These are phyloP conservation scores for Sonneratia caseolaris DNA, from an alignment of 345 rosid genomes.

Conservation along the genomic window DNA sequence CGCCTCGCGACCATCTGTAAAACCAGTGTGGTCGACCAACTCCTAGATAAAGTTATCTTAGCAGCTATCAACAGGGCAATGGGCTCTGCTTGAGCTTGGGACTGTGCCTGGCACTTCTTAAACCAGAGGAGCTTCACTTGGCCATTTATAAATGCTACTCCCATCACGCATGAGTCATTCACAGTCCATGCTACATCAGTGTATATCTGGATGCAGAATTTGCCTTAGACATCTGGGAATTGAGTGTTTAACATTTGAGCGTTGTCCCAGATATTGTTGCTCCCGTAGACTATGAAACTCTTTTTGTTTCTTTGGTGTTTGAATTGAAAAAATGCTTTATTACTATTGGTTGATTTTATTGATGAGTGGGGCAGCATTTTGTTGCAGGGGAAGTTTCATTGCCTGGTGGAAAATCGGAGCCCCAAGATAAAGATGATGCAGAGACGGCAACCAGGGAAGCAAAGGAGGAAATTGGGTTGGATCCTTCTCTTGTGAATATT, in stretches of 20 bases:
- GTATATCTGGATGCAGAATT: too few relatives aligned
- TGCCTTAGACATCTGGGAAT: neutral
- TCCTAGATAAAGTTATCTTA: too few relatives aligned
- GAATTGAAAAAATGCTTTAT: too few relatives aligned
- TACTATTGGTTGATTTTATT: neutral
- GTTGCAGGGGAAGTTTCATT: constrained; percentile 56
- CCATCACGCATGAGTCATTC: too few relatives aligned
- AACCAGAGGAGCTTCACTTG: too few relatives aligned
- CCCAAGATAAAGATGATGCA: constrained; percentile 36
- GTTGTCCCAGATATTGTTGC: neutral
- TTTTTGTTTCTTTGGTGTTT: neutral
- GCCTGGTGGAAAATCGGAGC: constrained; percentile 57
- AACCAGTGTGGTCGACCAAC: too few relatives aligned
- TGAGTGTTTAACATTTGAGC: neutral
- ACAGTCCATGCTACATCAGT: too few relatives aligned
- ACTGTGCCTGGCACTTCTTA: too few relatives aligned
- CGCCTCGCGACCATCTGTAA: too few relatives aligned
- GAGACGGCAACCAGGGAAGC: constrained; percentile 61
- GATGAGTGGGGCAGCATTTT: constrained; percentile 42
- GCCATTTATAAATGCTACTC: too few relatives aligned
- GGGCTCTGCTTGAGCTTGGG: too few relatives aligned
- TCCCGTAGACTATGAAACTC: neutral
- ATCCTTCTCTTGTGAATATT: constrained; percentile 42
- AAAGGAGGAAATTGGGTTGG: constrained; percentile 54
- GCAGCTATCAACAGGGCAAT: too few relatives aligned